These are phyloP conservation scores for Albifimbria verrucaria DNA, from an alignment of 2,329 filamentous ascomycete species.

Conservation along the genomic window DNA sequence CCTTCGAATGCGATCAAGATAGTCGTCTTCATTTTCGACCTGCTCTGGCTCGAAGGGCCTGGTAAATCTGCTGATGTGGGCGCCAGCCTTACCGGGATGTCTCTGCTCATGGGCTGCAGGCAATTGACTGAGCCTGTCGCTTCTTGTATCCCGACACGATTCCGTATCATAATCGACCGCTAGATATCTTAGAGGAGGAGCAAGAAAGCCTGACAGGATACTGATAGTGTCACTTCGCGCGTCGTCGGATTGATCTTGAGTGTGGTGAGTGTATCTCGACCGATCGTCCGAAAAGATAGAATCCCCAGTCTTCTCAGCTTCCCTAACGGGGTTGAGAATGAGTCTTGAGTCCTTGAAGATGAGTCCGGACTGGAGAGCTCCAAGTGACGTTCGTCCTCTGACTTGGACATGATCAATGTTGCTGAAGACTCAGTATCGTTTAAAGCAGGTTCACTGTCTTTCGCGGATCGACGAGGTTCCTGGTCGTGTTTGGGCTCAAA, in stretches of 20 bases:
- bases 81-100: not conserved
- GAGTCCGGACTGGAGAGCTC: not conserved
- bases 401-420: not conserved
- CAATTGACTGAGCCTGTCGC: not conserved
- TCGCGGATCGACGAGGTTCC: not conserved
- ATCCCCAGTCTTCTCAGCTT: not conserved
- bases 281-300: not conserved
- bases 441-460: not conserved
- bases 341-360: not conserved
- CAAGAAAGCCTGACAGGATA: not conserved
- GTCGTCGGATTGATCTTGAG: not conserved
- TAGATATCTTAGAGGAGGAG: not conserved
- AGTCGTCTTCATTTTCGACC: not conserved
- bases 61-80: not conserved
- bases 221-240: not conserved
- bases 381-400: not conserved
- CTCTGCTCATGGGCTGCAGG: not conserved
- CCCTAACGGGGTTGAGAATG: not conserved
- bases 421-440: not conserved
- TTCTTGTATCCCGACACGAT: not conserved
- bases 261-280: not conserved
- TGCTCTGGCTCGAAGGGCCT: constrained; percentile 4
- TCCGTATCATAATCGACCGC: not conserved
- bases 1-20: not conserved
- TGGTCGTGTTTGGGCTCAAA: not conserved